Evolutionary conservation across 495 filamentous ascomycete genomes (phyloP).

Genomic region (Penicillium lividum): DNA sequence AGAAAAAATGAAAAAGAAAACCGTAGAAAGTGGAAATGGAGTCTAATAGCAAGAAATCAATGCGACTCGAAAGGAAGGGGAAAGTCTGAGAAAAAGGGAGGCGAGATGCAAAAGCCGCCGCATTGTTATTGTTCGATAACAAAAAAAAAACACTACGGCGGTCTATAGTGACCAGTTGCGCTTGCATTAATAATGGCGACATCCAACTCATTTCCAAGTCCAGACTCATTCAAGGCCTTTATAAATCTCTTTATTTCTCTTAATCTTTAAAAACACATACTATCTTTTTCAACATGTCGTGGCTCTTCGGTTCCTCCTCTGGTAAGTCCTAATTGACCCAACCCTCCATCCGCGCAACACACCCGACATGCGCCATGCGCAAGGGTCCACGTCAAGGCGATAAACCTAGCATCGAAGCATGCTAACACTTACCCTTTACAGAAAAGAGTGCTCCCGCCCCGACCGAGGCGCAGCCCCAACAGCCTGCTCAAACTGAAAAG

Average conservation of each 20-base stretch:
- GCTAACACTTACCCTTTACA: conserved; percentile 14
- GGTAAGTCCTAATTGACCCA: conserved; percentile 27
- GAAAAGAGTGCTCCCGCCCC: conserved; percentile 29
- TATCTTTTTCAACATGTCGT: conserved; percentile 37
- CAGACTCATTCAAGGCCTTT: conserved; percentile 2
- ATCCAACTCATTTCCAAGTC: conserved; percentile 9
- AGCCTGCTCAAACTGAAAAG: conserved; percentile 44
- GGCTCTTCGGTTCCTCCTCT: conserved; percentile 43
- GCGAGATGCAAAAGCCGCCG: conserved; percentile 13
- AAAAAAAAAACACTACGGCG: conserved; percentile 29
- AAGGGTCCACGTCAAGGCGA: conserved; percentile 5
- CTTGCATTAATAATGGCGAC: conserved; percentile 34
- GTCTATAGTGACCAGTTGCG: conserved; percentile 21
- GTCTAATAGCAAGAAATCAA: neutral
- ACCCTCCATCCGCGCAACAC: neutral
- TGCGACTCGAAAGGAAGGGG: conserved; percentile 7
- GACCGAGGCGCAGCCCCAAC: conserved; percentile 27
- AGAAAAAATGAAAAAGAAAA: neutral
- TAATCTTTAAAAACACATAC: neutral
- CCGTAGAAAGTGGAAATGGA: neutral
- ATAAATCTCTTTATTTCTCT: neutral
- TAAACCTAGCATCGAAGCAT: neutral
- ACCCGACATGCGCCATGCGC: conserved; percentile 18
- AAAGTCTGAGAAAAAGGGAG: neutral
- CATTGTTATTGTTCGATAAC: conserved; percentile 26